Percentiles rank a stretch among this genome's conserved stretches.
Conservation (phyloP, 2,329 filamentous ascomycete genomes). For the Epichloe elymi region DNA sequence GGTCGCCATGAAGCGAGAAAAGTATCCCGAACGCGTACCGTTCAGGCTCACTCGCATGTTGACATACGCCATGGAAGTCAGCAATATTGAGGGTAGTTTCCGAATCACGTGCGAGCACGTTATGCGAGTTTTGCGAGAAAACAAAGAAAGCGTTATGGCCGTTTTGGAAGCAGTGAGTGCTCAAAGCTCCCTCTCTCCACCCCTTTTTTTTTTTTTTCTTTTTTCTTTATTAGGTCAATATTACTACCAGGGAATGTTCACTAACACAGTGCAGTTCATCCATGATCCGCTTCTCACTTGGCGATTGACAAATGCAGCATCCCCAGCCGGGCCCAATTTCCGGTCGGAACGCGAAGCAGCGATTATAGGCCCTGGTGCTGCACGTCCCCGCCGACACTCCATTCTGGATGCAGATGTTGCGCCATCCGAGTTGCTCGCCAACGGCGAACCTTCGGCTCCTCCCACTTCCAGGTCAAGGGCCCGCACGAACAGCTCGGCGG, state of each 20-base stretch:
- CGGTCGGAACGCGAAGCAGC: constrained; percentile 44
- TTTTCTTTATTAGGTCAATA: background rate
- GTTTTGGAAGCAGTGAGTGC: constrained; percentile 85
- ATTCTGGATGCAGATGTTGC: constrained; percentile 53
- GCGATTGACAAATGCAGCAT: constrained; percentile 60
- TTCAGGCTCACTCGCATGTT: constrained; percentile 98
- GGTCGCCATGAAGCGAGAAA: constrained; percentile 98
- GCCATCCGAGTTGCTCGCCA: constrained; percentile 44
- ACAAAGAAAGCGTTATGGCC: constrained; percentile 97
- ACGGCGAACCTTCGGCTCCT: constrained; percentile 30
- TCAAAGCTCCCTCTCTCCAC: too few relatives aligned
- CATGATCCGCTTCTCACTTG: constrained; percentile 98
- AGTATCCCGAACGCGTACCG: constrained; percentile 92
- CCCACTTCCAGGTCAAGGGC: constrained; percentile 38
- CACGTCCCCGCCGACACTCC: constrained; percentile 50
- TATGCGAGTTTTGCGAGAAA: constrained; percentile 90
- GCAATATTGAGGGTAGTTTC: constrained; percentile 98
- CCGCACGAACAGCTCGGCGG: constrained; percentile 45
- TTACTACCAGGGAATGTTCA: background rate
- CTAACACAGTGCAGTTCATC: constrained; percentile 60
- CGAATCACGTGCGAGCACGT: constrained; percentile 96
- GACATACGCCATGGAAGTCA: constrained; percentile 99
- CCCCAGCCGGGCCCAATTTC: constrained; percentile 55
- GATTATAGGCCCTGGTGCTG: constrained; percentile 31
- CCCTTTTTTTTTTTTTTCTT: background rate